Base-by-base conservation (phyloP, 306 rosid species). In the Malus sylvestris region DNA sequence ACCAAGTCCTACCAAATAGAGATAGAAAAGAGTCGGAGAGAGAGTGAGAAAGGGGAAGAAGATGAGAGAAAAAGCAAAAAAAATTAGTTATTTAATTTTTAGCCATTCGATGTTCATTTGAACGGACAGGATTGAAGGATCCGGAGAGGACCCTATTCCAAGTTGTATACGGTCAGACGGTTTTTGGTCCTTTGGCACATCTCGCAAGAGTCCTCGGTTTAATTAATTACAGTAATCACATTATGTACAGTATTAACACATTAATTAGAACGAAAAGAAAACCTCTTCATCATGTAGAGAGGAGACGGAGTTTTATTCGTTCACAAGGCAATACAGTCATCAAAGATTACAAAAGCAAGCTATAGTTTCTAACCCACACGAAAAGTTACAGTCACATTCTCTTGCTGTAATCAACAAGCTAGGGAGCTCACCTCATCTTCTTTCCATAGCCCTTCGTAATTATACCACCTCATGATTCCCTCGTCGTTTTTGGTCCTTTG, bases 391-490 rank as follows among this genome's bases (percentile, higher is more conserved):
- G 27, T 62, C 16, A 6, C 27, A 44, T 70, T 62, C 18, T 27
- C 53, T 52, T 25, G 80, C 70, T 69, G 80, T 22, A 49, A 78
- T 85, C 76, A 85, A 51, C 84, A 86, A 9, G 90, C 74, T 20
- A 92, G 93, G 35, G 96, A 85, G 72, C 75, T 76, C 63, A 88
- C 86, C 85, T 89, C 97, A 42, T 89, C 95, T 15, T 67, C 60
- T 83, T 82, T 87, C 97, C 96, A 89, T 22, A 82, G 82, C 76
- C 90, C 86, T 73, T 88, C 96, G 5, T 92, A 92, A 73, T 78
- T 88, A 84, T 92, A 92, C 97, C 97, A 92, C 91, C 97, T 92
- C 76, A 92, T 53, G 22, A 84, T 76, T 76, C 97, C 97, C 71
- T 92, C 95, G 23, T 92, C 91, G 16, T 59, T 70, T 80, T 79